Percentiles rank a stretch among this genome's conserved stretches.
Conservation (phyloP, 805 yeast species). For the Maudiozyma bulderi region DNA sequence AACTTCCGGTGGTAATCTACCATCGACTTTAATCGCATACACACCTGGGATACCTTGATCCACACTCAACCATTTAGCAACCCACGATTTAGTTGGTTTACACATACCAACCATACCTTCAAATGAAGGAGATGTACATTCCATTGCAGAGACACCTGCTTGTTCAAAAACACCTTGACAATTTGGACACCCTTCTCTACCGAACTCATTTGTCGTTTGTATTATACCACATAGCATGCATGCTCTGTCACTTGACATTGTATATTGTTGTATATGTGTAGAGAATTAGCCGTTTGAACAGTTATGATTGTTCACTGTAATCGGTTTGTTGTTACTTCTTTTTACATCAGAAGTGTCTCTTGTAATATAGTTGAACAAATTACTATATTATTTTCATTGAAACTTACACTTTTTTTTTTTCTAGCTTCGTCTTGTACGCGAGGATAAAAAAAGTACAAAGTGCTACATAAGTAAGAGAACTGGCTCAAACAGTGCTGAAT, state of each 20-base stretch:
- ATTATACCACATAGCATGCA: slow-evolving; percentile 95
- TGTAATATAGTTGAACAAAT: no score
- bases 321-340: neutral
- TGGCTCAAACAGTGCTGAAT: no score
- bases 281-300: neutral
- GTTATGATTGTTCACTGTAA: neutral
- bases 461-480: no score
- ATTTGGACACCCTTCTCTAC: slow-evolving; percentile 88
- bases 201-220: slow-evolving; percentile 69
- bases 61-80: slow-evolving; percentile 88
- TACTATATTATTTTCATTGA: no score
- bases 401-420: no score
- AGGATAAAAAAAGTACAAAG: no score
- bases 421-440: no score
- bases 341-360: no score
- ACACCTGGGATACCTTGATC: slow-evolving; percentile 82
- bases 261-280: neutral
- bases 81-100: slow-evolving; percentile 84
- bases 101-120: slow-evolving; percentile 92
- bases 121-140: slow-evolving; percentile 91
- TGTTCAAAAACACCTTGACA: slow-evolving; percentile 83
- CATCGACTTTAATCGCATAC: slow-evolving; percentile 89
- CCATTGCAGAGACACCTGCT: slow-evolving; percentile 77
- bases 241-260: slow-evolving; percentile 58
- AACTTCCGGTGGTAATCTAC: slow-evolving; percentile 82